These are phyloP conservation scores for Lentithecium fluviatile DNA, from an alignment of 495 filamentous ascomycete genomes.

Conservation along the genomic window DNA sequence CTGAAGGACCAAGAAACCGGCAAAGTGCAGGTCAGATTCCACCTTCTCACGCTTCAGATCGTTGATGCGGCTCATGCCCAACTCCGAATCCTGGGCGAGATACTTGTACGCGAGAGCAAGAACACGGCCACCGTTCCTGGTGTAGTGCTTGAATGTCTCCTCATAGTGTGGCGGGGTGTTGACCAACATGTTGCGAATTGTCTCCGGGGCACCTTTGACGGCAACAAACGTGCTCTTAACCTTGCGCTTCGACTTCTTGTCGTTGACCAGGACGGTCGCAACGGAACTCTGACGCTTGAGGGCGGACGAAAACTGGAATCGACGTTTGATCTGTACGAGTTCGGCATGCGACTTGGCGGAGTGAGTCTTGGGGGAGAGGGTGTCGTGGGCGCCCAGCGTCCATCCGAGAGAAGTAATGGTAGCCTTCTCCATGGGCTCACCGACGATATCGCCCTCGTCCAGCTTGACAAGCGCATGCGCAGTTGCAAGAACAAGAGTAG, in stretches of 20 bases:
- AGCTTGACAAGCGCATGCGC: conserved; percentile 94
- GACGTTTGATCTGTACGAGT: conserved; percentile 85
- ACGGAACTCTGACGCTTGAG: conserved; percentile 95
- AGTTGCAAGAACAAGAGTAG: conserved; percentile 89
- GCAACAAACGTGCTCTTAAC: conserved; percentile 79
- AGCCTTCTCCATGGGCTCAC: conserved; percentile 98
- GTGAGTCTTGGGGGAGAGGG: conserved; percentile 60
- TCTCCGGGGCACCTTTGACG: conserved; percentile 97
- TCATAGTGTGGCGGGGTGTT: conserved; percentile 85
- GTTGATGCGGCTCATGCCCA: conserved; percentile 82
- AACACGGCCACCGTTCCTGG: conserved; percentile 88
- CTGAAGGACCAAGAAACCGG: conserved; percentile 92
- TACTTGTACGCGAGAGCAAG: conserved; percentile 93
- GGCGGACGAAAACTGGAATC: conserved; percentile 97
- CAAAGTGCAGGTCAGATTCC: conserved; percentile 80
- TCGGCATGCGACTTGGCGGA: conserved; percentile 50
- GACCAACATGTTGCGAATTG: conserved; percentile 87
- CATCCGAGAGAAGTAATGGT: conserved; percentile 87
- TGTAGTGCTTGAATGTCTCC: conserved; percentile 98
- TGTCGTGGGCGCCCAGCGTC: conserved; percentile 85
- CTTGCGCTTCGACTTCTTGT: conserved; percentile 69
- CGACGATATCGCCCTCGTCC: conserved; percentile 95
- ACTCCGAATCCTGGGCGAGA: conserved; percentile 72
- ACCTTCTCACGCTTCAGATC: conserved; percentile 89
- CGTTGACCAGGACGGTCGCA: conserved; percentile 68